A percentile compares a stretch with the other conserved stretches of the same genome.
Conservation (phyloP, 345 rosid species). For the Lepidium sativum region DNA sequence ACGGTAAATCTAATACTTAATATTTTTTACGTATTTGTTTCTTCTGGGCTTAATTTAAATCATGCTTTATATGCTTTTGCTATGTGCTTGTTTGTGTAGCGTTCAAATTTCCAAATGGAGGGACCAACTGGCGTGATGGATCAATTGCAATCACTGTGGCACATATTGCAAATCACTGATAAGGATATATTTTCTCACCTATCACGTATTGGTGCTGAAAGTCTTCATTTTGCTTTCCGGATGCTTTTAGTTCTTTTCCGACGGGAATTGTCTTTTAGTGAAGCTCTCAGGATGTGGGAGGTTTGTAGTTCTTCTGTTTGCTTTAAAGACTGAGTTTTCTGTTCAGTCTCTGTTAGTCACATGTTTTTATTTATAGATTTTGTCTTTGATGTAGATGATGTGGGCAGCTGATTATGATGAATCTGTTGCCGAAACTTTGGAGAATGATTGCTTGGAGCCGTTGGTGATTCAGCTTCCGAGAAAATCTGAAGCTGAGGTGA, state of each 20-base stretch:
- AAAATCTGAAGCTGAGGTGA: slow-evolving; percentile 37
- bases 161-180: slow-evolving; percentile 69
- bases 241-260: slow-evolving; percentile 90
- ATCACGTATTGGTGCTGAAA: slow-evolving; percentile 79
- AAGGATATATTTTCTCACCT: slow-evolving; percentile 74
- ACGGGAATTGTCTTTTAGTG: slow-evolving; percentile 63
- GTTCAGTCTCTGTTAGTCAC: background rate
- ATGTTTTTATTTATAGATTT: background rate
- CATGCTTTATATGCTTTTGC: slow-evolving; percentile 11
- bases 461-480: slow-evolving; percentile 49
- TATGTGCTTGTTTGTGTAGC: slow-evolving; percentile 40
- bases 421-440: slow-evolving; percentile 42
- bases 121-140: slow-evolving; percentile 94
- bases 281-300: slow-evolving; percentile 97
- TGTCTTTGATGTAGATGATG: slow-evolving; percentile 64
- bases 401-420: slow-evolving; percentile 97
- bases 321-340: background rate
- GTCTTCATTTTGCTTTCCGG: slow-evolving; percentile 94
- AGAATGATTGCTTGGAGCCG: slow-evolving; percentile 63
- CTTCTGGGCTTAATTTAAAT: background rate
- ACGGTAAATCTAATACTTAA: slow-evolving; percentile 41
- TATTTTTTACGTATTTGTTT: background rate
- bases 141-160: slow-evolving; percentile 79
- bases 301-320: slow-evolving; percentile 30
- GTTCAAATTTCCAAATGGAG: slow-evolving; percentile 80